Evolutionary conservation across 2,329 filamentous ascomycete genomes (phyloP).

Genomic region (Purpureocillium lavendulum): DNA sequence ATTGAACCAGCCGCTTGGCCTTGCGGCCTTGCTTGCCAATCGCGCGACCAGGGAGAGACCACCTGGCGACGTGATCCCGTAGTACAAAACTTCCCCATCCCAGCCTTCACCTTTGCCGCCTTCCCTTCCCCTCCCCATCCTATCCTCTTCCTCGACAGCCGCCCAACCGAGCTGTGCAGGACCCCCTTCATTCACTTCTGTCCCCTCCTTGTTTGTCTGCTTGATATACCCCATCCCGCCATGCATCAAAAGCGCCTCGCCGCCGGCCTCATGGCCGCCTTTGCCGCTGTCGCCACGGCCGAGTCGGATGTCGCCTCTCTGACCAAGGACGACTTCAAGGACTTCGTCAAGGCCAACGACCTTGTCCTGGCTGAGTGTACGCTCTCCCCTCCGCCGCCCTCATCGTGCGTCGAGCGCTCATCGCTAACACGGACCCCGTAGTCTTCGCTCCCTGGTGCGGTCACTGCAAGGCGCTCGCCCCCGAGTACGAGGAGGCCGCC

Average conservation of each 20-base stretch:
- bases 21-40: slow-evolving; percentile 3
- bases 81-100: slow-evolving; percentile 25
- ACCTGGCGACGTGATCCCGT: too few relatives aligned
- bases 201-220: background rate
- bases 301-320: slow-evolving; percentile 78
- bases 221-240: slow-evolving; percentile 15
- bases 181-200: background rate
- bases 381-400: slow-evolving; percentile 21
- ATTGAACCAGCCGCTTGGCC: slow-evolving; percentile 21
- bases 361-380: slow-evolving; percentile 91
- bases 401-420: background rate
- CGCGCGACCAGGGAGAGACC: too few relatives aligned
- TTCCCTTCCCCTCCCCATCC: background rate
- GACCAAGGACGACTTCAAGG: slow-evolving; percentile 77
- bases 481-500: slow-evolving; percentile 83
- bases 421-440: slow-evolving; percentile 20
- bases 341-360: slow-evolving; percentile 77
- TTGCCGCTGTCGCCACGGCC: slow-evolving; percentile 50
- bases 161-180: background rate
- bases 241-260: slow-evolving; percentile 45
- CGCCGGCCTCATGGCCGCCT: slow-evolving; percentile 45
- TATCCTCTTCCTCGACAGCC: background rate
- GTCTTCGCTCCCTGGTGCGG: slow-evolving; percentile 96
- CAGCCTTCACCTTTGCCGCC: slow-evolving; percentile 2
- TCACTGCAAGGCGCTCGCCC: slow-evolving; percentile 96